Percentiles rank a stretch among this genome's conserved stretches.
These are phyloP conservation scores for Calocera cornea DNA, from an alignment of 768 basidiomycete genomes.

Conservation along the genomic window DNA sequence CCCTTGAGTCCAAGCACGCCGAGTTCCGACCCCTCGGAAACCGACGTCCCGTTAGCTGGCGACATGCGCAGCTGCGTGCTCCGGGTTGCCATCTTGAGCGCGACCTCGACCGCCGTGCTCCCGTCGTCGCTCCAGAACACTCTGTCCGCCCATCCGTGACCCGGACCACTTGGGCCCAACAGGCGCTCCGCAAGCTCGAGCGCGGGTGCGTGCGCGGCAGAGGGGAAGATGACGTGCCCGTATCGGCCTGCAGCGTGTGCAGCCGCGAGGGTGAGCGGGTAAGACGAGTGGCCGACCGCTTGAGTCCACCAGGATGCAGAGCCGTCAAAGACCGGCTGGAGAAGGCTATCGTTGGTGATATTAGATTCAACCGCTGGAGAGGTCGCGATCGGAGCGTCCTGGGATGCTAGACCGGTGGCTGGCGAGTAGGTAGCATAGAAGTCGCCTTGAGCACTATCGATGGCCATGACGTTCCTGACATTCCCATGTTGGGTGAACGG, in stretches of 20 bases:
- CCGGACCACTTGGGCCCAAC: slow-evolving; percentile 52
- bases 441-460: slow-evolving; percentile 81
- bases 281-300: slow-evolving; percentile 68
- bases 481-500: slow-evolving; percentile 88
- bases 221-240: slow-evolving; percentile 94
- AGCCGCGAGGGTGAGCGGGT: slow-evolving; percentile 68
- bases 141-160: slow-evolving; percentile 77
- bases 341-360: slow-evolving; percentile 19
- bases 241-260: slow-evolving; percentile 85
- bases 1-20: slow-evolving; percentile 79
- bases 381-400: too few relatives aligned
- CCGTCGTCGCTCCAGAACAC: slow-evolving; percentile 93
- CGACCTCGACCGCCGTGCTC: slow-evolving; percentile 94
- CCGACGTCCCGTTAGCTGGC: slow-evolving; percentile 12
- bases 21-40: slow-evolving; percentile 37
- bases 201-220: slow-evolving; percentile 75
- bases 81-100: slow-evolving; percentile 88
- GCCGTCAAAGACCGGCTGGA: slow-evolving; percentile 63
- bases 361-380: slow-evolving; percentile 14
- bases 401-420: too few relatives aligned
- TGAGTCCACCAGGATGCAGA: slow-evolving; percentile 99
- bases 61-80: slow-evolving; percentile 18
- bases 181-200: slow-evolving; percentile 70
- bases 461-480: slow-evolving; percentile 67
- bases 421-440: slow-evolving; percentile 58